phyloP scores from a whole-genome alignment of 179 eudicot species.

The Actinidia polygama region DNA sequence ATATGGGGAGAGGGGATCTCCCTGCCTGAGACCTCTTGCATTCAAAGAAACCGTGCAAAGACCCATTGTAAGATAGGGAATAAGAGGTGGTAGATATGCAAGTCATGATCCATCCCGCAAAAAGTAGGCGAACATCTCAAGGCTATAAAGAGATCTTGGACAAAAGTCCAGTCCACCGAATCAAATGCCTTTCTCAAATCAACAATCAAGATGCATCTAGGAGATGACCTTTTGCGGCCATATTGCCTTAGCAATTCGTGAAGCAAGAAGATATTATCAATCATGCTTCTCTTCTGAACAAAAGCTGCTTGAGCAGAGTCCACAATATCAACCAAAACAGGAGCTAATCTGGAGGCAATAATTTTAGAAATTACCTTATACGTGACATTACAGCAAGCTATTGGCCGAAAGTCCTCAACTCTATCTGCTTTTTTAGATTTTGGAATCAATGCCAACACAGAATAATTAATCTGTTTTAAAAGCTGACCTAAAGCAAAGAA shows the following conservation, averaged over 20 bases:
- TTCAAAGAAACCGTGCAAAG: not conserved
- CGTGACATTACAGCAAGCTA: not conserved
- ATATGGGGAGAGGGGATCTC: not conserved
- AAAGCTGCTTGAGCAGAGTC: not conserved
- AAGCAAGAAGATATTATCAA: not conserved
- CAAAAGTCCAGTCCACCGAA: not conserved
- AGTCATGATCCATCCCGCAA: not conserved
- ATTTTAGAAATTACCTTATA: not conserved
- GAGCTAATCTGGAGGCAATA: not conserved
- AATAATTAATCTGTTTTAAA: not conserved
- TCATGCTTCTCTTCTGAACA: not conserved
- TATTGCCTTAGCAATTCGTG: not conserved
- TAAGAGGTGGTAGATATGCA: not conserved
- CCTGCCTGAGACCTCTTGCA: not conserved
- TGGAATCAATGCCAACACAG: not conserved
- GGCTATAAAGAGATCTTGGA: not conserved
- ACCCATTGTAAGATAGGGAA: not conserved
- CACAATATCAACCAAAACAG: not conserved
- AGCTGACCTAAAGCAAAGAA: not conserved
- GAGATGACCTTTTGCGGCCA: not conserved
- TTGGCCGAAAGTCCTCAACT: not conserved
- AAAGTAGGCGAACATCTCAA: not conserved
- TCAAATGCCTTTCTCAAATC: not conserved
- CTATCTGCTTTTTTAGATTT: not conserved
- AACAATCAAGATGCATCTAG: not conserved